These are phyloP conservation scores for Canariomyces notabilis DNA, from an alignment of 2,329 filamentous ascomycete species.

Conservation along the genomic window DNA sequence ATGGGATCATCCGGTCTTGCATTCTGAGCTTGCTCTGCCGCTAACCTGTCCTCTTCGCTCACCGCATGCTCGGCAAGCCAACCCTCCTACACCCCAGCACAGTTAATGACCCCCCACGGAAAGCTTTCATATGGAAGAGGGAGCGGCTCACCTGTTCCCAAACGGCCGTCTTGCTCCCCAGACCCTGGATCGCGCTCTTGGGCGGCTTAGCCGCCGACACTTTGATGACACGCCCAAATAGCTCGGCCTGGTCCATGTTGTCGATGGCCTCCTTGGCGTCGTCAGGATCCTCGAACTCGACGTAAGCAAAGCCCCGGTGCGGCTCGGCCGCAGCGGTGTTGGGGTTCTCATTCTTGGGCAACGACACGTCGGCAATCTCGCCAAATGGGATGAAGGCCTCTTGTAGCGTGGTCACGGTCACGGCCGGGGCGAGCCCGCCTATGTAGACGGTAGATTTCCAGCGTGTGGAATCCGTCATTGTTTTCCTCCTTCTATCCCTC, in stretches of 20 bases:
- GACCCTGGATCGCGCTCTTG: conserved; percentile 74
- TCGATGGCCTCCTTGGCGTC: conserved; percentile 95
- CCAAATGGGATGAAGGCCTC: conserved; percentile 96
- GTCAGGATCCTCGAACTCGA: conserved; percentile 81
- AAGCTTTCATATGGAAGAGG: not conserved
- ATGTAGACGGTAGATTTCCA: conserved; percentile 92
- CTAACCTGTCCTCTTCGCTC: conserved; percentile 69
- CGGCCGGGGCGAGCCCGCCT: conserved; percentile 75
- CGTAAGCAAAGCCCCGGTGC: conserved; percentile 92
- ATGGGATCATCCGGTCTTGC: conserved; percentile 73
- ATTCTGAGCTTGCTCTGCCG: conserved; percentile 50
- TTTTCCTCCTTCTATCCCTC: conserved; percentile 16
- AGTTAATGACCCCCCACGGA: conserved; percentile 13
- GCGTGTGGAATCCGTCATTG: conserved; percentile 75
- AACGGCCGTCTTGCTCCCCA: conserved; percentile 88
- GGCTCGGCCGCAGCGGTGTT: conserved; percentile 62
- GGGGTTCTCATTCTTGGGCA: conserved; percentile 81
- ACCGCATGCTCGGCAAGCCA: conserved; percentile 88
- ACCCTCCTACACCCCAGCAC: conserved; percentile 62
- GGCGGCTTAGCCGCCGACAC: conserved; percentile 88
- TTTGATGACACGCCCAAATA: conserved; percentile 88
- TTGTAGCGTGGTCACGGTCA: conserved; percentile 70
- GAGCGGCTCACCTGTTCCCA: conserved; percentile 88
- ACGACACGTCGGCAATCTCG: conserved; percentile 83
- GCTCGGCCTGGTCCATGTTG: conserved; percentile 97